Base-by-base conservation (phyloP, 805 yeast species). In the Candida corydali region DNA sequence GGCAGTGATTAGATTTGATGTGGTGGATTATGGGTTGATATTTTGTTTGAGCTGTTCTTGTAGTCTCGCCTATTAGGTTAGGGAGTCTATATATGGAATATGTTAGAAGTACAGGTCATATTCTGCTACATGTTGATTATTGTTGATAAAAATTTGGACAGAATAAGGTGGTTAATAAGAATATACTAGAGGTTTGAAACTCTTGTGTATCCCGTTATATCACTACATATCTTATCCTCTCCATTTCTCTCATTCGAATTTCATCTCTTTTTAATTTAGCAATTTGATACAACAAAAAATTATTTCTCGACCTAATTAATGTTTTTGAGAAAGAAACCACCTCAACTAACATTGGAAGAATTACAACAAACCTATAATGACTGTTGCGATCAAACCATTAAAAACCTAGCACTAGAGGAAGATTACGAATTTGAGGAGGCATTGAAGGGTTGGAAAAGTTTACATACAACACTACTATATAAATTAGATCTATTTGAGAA, bases 381-480 rank as follows among this genome's bases (percentile, higher is more conserved):
- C 41, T 67, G 76, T 34, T 82, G 86, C 34, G 75, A 75, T 47
- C 67, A 64, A 41, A 71, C 86, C 3, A 65, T 82, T 35, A 64
- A 69, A 42, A 76, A 80, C 54, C 51, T 79, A 34, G 66, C 76
- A 3, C 52, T 78, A 14, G 88, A 83, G 48, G 82, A 82, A 40
- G 61, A 65, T 14, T 64, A 69, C 23, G 67, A 72, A 15, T 55
- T 68, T 30, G 73, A 67, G 34, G 76, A 72, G 12, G 83, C 88
- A 2, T 57, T 81, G 15, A 75, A 73, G 41, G 89, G 89, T 2
- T 82, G 91, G 89, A 82, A 78, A 45, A 65, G 78, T 2, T 57
- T 84, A n/a, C 86, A 80, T 43, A 77, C 84, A 2, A 71, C 75
- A 32, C 66, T 80, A 2, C 65, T 76, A 32, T 75, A 65, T 51